A percentile compares a stretch with the other conserved stretches of the same genome.
Conservation (phyloP, 1,139 yeast genomes). For the Saccharomyces hybrid region DNA sequence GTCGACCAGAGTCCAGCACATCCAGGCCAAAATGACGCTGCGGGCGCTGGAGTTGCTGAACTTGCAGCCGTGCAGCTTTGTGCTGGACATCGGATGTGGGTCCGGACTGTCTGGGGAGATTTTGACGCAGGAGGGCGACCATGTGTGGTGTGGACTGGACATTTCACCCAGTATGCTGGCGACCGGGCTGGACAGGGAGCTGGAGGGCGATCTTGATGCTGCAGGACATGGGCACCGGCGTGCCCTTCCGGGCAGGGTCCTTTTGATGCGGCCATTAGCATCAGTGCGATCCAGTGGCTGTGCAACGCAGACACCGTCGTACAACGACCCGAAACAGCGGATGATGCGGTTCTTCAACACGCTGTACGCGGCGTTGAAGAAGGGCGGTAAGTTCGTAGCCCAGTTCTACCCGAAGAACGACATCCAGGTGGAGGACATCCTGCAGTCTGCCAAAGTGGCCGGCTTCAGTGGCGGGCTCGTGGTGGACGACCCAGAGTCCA, state of each 20-base stretch:
- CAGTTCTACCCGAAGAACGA: constrained; percentile 95
- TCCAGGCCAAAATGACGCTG: constrained; percentile 94
- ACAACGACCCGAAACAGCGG: constrained; percentile 81
- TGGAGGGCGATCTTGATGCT: constrained; percentile 88
- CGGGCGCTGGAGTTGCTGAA: constrained; percentile 84
- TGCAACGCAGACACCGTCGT: constrained; percentile 87
- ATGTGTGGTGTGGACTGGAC: constrained; percentile 94
- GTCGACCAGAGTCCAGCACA: constrained; percentile 93
- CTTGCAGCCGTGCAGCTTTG: constrained; percentile 57
- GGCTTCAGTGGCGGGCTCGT: constrained; percentile 97
- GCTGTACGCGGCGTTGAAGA: constrained; percentile 71
- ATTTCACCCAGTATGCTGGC: constrained; percentile 95
- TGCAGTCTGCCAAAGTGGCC: constrained; percentile 81
- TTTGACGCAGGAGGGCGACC: constrained; percentile 77
- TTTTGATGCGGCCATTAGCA: constrained; percentile 96
- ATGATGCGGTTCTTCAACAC: constrained; percentile 78
- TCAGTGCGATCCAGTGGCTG: constrained; percentile 95
- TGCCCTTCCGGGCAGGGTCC: constrained; percentile 93
- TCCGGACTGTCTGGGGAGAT: constrained; percentile 95
- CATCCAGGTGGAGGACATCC: constrained; percentile 67
- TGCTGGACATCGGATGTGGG: constrained; percentile 94
- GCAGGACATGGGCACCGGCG: constrained; percentile 88
- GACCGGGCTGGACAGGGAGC: constrained; percentile 82
- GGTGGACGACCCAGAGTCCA: constrained; percentile 87
- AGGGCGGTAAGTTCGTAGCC: constrained; percentile 96